These are phyloP conservation scores for Zasmidium angulare DNA, from an alignment of 2,329 filamentous ascomycete species.

Conservation along the genomic window DNA sequence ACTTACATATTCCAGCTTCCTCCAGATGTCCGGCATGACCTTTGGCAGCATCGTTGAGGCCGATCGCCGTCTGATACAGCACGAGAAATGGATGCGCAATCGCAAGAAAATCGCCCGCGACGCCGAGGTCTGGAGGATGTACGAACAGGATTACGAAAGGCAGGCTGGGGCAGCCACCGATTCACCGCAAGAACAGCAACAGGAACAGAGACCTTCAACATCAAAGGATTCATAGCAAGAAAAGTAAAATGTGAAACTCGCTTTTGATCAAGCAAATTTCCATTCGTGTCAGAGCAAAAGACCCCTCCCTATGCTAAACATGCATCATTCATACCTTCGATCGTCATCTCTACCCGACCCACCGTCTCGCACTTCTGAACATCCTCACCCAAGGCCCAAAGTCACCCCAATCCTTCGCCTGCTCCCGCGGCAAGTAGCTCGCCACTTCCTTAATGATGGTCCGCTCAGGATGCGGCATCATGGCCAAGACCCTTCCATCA, in stretches of 20 bases:
- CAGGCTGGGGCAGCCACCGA: not conserved
- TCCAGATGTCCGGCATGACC: constrained; percentile 87
- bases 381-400: constrained; percentile 82
- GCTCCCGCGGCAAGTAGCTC: constrained; percentile 69
- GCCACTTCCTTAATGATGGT: constrained; percentile 77
- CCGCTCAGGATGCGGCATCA: constrained; percentile 95
- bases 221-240: not conserved
- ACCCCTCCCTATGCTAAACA: no score
- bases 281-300: no score
- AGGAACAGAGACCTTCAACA: not conserved
- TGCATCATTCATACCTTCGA: no score
- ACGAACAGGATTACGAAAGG: constrained; percentile 21
- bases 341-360: constrained; percentile 61
- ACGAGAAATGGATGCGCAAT: constrained; percentile 65
- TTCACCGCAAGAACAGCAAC: not conserved
- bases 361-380: constrained; percentile 83
- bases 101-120: constrained; percentile 64
- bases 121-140: constrained; percentile 61
- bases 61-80: constrained; percentile 65
- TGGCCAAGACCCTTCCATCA: constrained; percentile 77
- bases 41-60: constrained; percentile 75
- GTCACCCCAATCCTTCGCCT: constrained; percentile 68
- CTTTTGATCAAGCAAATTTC: no score
- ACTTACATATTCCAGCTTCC: constrained; percentile 56
- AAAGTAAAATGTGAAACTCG: no score